Evolutionary conservation across 495 filamentous ascomycete species (phyloP), one percentile per base, ranked within the genome.

Genomic region (Pseudomonodictys pantanalensis): DNA sequence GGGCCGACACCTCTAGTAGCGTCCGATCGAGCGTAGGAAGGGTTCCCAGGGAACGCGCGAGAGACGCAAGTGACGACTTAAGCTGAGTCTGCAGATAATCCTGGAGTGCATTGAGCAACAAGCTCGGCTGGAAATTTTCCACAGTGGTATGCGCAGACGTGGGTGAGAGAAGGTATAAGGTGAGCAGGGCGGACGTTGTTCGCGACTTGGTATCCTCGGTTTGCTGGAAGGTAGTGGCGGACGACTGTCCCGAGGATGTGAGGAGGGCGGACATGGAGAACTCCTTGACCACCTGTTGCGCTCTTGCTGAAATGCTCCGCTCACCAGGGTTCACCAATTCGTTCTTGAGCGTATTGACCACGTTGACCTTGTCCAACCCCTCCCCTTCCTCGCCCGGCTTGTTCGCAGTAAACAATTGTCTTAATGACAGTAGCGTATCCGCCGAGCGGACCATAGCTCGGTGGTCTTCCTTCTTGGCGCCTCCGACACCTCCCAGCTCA

Each of bases 1-100:
- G 79, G 5, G 85, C 83, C 8, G 88, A 87, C 15, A 96, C 81
- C 68, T 97, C 93, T 24, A 81, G 75, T 5, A 98, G 80, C 1
- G 90, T 86, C 26, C 90, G 81, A 41, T 97, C 91, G 38, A 98
- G 79, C 0, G 81, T 87, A 1, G 93, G 90, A 12, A 97, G 76
- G 32, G 86, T 88, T 10, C 84, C 81, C n/a, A 97, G 78, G 0
- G 87, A 83, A 24, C 90, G 76, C 4, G 87, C 72, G 5, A 97
- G 73, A 1, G 83, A 78, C 23, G 88, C 83, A 5, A 91, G 78
- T 29, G 87, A 88, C 22, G 85, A 86, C 17, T 88, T 86, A 25
- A 95, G 79, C 0, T 89, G 81, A 1, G 80, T 83, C 50, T 89
- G 83, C 55, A 97, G 80, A 67, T 92, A 96, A 2, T 84, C 79